Evolutionary conservation across 148 eudicot species (phyloP).

Genomic region (Vaccinium darrowii): DNA sequence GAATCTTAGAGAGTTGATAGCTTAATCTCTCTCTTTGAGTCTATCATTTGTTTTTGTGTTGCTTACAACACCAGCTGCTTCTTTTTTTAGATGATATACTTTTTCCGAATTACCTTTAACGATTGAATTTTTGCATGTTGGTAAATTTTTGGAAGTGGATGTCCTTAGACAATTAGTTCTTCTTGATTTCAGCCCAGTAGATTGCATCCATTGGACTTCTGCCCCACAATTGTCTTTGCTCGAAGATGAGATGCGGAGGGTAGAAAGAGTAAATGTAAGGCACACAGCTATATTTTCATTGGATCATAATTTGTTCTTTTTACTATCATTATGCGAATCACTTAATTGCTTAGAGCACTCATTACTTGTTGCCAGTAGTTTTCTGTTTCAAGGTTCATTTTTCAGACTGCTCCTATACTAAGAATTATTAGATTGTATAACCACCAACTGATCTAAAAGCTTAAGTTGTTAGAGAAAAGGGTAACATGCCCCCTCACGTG

Average conservation of each 20-base stretch:
- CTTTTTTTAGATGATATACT: background rate
- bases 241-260: constrained; percentile 98
- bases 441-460: too few species aligned
- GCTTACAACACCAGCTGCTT: background rate
- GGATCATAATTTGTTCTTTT: background rate
- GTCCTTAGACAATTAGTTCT: background rate
- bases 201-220: constrained; percentile 97
- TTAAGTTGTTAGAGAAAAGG: too few species aligned
- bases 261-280: constrained; percentile 96
- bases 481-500: too few species aligned
- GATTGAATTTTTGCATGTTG: background rate
- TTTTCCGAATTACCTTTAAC: background rate
- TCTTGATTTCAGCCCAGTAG: constrained; percentile 84
- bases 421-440: too few species aligned
- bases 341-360: background rate
- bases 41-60: background rate
- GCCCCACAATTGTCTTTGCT: constrained; percentile 93
- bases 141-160: background rate
- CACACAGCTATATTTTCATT: background rate
- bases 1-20: background rate
- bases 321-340: background rate
- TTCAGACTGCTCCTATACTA: background rate
- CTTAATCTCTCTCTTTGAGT: background rate
- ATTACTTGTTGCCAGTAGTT: background rate
- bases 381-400: background rate